A percentile compares a stretch with the other conserved stretches of the same genome.
Evolutionary conservation across 345 rosid genomes (phyloP).

Genomic region (Hibiscus trionum): DNA sequence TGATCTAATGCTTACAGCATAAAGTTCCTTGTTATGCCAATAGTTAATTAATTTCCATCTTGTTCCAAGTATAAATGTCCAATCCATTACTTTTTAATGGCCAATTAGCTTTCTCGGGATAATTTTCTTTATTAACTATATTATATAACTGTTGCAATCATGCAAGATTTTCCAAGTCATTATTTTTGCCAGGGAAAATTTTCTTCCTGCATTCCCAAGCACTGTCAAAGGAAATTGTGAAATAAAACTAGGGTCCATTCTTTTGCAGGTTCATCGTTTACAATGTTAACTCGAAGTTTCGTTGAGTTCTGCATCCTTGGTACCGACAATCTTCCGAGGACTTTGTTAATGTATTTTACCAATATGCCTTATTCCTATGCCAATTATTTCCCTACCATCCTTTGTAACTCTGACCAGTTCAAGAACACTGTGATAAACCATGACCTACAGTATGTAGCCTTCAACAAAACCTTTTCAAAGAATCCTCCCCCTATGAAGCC

Average conservation of each 20-base stretch:
- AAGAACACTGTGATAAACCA: slow-evolving; percentile 60
- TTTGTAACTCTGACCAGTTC: slow-evolving; percentile 64
- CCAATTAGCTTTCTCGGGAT: not conserved
- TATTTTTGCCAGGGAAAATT: not conserved
- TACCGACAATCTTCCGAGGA: slow-evolving; percentile 87
- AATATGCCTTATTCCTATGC: slow-evolving; percentile 64
- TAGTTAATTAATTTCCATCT: not conserved
- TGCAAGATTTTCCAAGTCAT: not conserved
- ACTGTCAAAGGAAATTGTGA: not conserved
- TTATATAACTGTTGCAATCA: not conserved
- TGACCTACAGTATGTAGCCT: slow-evolving; percentile 52
- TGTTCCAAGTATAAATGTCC: not conserved
- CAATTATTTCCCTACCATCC: slow-evolving; percentile 73
- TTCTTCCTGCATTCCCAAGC: not conserved
- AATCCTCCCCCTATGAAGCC: slow-evolving; percentile 39
- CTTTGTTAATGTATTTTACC: slow-evolving; percentile 80
- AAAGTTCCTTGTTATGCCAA: not conserved
- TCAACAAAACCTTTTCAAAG: slow-evolving; percentile 34
- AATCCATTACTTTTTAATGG: not conserved
- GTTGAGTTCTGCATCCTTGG: slow-evolving; percentile 67
- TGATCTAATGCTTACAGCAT: not conserved
- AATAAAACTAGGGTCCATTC: slow-evolving; percentile 2
- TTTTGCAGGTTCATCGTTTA: slow-evolving; percentile 67
- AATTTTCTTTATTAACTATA: not conserved
- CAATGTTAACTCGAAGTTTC: slow-evolving; percentile 61